Base-by-base conservation (phyloP, 768 basidiomycete species). In the Termitomyces sp. region DNA sequence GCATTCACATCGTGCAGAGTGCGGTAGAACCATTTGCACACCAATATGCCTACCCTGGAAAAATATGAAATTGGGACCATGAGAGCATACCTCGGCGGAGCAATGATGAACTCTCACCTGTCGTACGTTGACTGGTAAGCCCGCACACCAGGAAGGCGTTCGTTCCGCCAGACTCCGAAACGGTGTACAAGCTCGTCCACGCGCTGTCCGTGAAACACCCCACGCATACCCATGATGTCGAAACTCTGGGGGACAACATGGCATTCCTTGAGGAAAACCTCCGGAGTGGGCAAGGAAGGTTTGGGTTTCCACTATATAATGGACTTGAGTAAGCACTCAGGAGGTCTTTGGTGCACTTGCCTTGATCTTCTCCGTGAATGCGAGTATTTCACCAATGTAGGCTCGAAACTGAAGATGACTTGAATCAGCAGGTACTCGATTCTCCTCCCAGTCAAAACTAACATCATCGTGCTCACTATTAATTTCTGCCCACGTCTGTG, bases 121-220 rank as follows among this genome's bases (percentile, higher is more conserved):
- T 95, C 92, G 61, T 93, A 93, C n/a, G 80, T 85, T 0, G 90
- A 93, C 63, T 90, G 86, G 63, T 90, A 87, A 4, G 90, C 90
- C 34, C 86, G 81, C 24, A 83, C 81, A 3, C 91, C 90, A 19
- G 90, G 82, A 5, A 84, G 66, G 32, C 92, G 81, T 57, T 87
- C 79, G 38, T 76, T 74, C 32, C 88, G 78, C 91, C 89, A 91
- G 19, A 74, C 66, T 42, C 81, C 79, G 65, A 95, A 85, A 22
- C 74, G 76, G 21, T 77, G 69, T 2, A 87, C 83, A 5, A 92
- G 77, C 49, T 83, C 78, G 10, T 74, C 61, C 5, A 93, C 76
- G 44, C 87, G 77, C 15, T 68, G 71, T 57, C 73, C 71, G 64
- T 90, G 85, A 60, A 83, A 88, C 14, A 68, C 72, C 6, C 83